Conservation (phyloP, 768 basidiomycete species). For the Fomitopsis pulvina region DNA sequence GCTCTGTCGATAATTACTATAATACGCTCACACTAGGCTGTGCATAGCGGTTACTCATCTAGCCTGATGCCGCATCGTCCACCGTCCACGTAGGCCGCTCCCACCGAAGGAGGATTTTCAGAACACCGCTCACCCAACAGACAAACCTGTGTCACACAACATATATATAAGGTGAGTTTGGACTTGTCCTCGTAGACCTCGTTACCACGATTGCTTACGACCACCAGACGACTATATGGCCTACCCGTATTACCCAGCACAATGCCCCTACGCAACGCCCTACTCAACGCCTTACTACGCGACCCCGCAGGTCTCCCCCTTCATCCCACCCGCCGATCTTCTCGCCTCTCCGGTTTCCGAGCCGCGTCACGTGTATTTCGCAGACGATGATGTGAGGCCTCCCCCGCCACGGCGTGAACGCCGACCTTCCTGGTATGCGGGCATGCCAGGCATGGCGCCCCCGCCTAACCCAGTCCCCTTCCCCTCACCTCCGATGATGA, state of each 20-base stretch:
- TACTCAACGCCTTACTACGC: constrained; percentile 15
- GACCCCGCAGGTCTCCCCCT: constrained; percentile 15
- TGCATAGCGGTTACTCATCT: too few species aligned
- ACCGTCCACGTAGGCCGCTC: background rate
- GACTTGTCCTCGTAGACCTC: background rate
- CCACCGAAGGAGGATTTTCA: background rate
- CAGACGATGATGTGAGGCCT: constrained; percentile 4
- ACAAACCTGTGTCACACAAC: too few species aligned
- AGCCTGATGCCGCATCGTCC: too few species aligned
- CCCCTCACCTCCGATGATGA: constrained; percentile 20
- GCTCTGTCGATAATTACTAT: too few species aligned
- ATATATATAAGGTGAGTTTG: background rate
- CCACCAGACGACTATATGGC: constrained; percentile 5
- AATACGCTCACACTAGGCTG: too few species aligned
- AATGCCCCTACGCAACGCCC: constrained; percentile 15
- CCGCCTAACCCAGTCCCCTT: constrained; percentile 19
- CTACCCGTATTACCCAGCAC: constrained; percentile 6
- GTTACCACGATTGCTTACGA: background rate
- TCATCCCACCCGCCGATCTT: constrained; percentile 12
- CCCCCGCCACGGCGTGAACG: constrained; percentile 7
- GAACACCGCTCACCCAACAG: background rate
- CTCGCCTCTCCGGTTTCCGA: constrained; percentile 6
- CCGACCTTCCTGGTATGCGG: constrained; percentile 22
- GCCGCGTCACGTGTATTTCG: constrained; percentile 14
- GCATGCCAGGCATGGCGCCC: constrained; percentile 13